These are phyloP conservation scores for Hypomyces perniciosus DNA, from an alignment of 2,329 filamentous ascomycete genomes.

Conservation along the genomic window DNA sequence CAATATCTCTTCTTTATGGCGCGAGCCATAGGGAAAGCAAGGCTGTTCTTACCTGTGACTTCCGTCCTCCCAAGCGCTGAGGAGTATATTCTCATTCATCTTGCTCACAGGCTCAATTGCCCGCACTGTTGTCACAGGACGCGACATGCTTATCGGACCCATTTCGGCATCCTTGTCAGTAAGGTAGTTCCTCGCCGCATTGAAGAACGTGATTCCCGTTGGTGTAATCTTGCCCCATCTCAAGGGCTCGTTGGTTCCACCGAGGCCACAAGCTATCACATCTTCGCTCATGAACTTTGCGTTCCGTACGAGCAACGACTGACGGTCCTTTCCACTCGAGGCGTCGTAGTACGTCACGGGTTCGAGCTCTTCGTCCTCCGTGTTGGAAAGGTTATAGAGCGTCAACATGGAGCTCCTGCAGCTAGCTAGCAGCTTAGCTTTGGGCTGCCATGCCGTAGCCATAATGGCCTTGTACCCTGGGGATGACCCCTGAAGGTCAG, in stretches of 20 bases:
- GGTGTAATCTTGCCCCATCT: conserved; percentile 42
- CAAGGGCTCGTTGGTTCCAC: conserved; percentile 36
- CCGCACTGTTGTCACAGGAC: conserved; percentile 35
- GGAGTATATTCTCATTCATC: conserved; percentile 35
- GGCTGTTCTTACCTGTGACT: conserved; percentile 32
- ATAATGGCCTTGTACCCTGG: conserved; percentile 22
- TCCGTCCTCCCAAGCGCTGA: conserved; percentile 50
- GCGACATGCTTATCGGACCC: conserved; percentile 2
- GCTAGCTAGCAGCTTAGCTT: conserved; percentile 24
- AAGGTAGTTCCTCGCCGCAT: conserved; percentile 27
- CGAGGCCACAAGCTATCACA: conserved; percentile 40
- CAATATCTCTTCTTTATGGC: background rate
- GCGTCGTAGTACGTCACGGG: conserved; percentile 24
- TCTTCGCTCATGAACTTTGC: conserved; percentile 43
- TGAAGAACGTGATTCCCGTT: conserved; percentile 34
- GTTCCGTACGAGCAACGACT: conserved; percentile 23
- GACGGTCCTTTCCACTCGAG: conserved; percentile 9
- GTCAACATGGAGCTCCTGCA: conserved; percentile 26
- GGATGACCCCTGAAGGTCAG: conserved; percentile 10
- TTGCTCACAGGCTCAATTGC: conserved; percentile 41
- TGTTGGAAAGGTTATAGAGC: conserved; percentile 22
- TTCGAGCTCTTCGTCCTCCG: conserved; percentile 9
- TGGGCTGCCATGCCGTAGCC: conserved; percentile 29
- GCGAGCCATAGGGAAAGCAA: too few species aligned
- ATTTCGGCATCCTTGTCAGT: background rate